Evolutionary conservation across 129 eudicot species (phyloP), one percentile per base, ranked within the genome.

Genomic region (Tanacetum coccineum): DNA sequence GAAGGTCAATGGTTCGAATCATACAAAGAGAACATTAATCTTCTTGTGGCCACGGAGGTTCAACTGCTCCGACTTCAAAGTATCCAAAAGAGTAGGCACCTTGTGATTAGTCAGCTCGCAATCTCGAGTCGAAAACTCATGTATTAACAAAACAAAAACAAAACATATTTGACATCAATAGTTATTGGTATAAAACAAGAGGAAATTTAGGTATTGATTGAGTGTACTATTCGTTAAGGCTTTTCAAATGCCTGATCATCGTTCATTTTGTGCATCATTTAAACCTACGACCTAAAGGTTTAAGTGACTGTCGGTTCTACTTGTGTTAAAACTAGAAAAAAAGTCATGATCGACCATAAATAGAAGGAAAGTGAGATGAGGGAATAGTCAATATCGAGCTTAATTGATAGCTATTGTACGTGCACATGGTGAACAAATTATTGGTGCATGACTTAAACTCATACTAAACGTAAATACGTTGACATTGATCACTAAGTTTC

Each of bases 251-350:
- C 15, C 7, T 21, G 8, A 22, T 20, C n/a, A 57, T 22, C 36
- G 13, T 21, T 25, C 22, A 4, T 3, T 61, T n/a, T 15, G 30
- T 32, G 8, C 8, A 36, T 61, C 49, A n/a, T 61, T 32, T 39
- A 61, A 36, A 39, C 49, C 19, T 14, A 60, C 30, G 50, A 61
- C 26, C 26, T 22, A 59, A 59, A 40, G 55, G 14, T 21, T 46
- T 58, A 9, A 59, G 2, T 59, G 3, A 59, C 57, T 54, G 79
- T 75, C 79, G 74, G 79, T 75, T 69, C 64, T 51, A 60, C 9
- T 68, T 59, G 44, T 18, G 4, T 4, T 26, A 49, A 3, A 4
- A 0, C 22, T 60, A 4, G 26, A 3, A 39, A 44, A 13, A 25
- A 51, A 13, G 17, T 75, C 7, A 67, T 39, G 14, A 75, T 67